Conservation (phyloP, 139 green algal species). For the Chlamydomonas applanata region DNA sequence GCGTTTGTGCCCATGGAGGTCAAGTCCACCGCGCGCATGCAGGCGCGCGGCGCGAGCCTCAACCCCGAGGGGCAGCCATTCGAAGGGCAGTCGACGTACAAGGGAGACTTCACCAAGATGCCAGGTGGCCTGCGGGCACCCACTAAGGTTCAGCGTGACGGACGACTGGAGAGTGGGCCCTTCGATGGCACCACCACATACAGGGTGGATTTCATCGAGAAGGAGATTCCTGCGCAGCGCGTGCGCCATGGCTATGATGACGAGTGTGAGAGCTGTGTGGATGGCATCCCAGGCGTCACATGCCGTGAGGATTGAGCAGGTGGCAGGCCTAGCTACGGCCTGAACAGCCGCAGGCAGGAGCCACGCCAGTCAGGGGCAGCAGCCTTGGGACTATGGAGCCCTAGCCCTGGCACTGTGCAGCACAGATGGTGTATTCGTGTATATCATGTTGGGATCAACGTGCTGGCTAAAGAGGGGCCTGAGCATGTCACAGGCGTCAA, state of each 20-base stretch:
- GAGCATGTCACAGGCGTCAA: too few relatives aligned
- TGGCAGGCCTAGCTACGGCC: too few relatives aligned
- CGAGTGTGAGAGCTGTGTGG: slow-evolving; percentile 5
- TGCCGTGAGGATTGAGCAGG: too few relatives aligned
- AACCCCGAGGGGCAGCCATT: slow-evolving; percentile 1
- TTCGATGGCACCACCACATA: slow-evolving; percentile 23
- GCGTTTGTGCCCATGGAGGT: slow-evolving; percentile 11
- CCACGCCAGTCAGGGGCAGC: too few relatives aligned
- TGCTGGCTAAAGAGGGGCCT: too few relatives aligned
- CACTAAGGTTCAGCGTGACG: background rate
- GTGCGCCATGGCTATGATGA: background rate
- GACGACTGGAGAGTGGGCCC: background rate
- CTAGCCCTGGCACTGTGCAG: too few relatives aligned
- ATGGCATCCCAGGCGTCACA: too few relatives aligned
- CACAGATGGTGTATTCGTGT: too few relatives aligned
- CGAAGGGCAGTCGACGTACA: slow-evolving; percentile 20
- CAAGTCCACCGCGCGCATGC: background rate
- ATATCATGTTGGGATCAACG: too few relatives aligned
- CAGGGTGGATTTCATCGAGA: slow-evolving; percentile 16
- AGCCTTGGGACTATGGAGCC: too few relatives aligned
- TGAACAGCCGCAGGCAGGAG: too few relatives aligned
- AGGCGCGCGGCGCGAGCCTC: background rate
- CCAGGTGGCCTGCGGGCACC: background rate
- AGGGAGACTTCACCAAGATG: slow-evolving; percentile 11
- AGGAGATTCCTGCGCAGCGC: slow-evolving; percentile 16